These are phyloP conservation scores for Chalciporus sphaerocephalus DNA, from an alignment of 768 basidiomycete genomes.

Conservation along the genomic window DNA sequence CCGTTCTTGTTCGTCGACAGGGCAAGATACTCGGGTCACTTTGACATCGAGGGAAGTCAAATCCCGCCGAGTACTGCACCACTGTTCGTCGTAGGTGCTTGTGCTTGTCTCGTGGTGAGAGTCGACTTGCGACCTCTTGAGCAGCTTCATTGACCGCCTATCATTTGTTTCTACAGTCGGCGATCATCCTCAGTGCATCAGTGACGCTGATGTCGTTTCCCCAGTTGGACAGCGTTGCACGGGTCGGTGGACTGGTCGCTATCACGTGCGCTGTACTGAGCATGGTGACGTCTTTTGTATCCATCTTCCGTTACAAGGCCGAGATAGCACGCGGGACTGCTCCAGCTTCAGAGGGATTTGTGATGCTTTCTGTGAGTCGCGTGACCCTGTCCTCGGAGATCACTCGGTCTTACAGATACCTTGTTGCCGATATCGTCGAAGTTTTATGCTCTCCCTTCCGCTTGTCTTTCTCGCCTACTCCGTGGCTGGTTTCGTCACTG, in stretches of 20 bases:
- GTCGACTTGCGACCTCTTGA: background rate
- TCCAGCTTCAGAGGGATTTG: conserved; percentile 50
- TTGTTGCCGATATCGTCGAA: conserved; percentile 35
- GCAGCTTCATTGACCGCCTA: background rate
- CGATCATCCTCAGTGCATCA: conserved; percentile 74
- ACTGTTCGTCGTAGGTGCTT: conserved; percentile 60
- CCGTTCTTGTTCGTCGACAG: conserved; percentile 71
- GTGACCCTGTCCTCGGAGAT: background rate
- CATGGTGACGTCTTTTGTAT: conserved; percentile 64
- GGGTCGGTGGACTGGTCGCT: conserved; percentile 63
- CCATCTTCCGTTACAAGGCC: conserved; percentile 65
- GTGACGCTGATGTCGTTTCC: conserved; percentile 80
- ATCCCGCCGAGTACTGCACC: conserved; percentile 44
- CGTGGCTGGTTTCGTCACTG: conserved; percentile 62
- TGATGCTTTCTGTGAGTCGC: conserved; percentile 43
- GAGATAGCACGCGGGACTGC: conserved; percentile 53
- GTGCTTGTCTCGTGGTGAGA: conserved; percentile 61
- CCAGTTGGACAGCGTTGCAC: conserved; percentile 59
- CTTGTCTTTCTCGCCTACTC: conserved; percentile 71
- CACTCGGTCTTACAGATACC: background rate
- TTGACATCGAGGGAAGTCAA: conserved; percentile 59
- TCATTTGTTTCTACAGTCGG: conserved; percentile 47
- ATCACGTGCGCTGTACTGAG: conserved; percentile 65
- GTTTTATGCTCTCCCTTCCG: conserved; percentile 65
- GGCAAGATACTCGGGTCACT: conserved; percentile 38